Evolutionary conservation across 2,329 filamentous ascomycete genomes (phyloP), one percentile per base, ranked within the genome.

Genomic region (Alternaria incomplexa): DNA sequence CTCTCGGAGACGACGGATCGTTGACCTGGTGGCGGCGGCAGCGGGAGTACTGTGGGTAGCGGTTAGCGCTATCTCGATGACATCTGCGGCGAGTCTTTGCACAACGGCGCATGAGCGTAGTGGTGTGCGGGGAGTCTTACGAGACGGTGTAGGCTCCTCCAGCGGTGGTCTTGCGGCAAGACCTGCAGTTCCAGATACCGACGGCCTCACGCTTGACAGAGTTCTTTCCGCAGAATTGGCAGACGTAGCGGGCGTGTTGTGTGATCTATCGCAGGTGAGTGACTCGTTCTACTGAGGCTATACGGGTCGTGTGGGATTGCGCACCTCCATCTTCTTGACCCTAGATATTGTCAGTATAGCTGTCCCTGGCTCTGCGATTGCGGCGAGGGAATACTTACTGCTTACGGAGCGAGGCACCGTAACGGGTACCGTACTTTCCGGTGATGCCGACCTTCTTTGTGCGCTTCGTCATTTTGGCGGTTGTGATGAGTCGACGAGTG

Each of bases 341-440:
- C 36, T 40, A 40, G 36, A 40, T 40, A 40, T 40, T 40, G 36
- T 40, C 36, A 40, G 36, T 40, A 40, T 17, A 40, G 36, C 36
- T 40, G 36, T 40, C 36, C 36, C 36, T 40, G 36, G 36, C 36
- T 40, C 36, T 40, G 36, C 36, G 36, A 40, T 2, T 3, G 36
- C 36, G 36, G 36, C 36, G 36, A 40, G 36, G 36, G 36, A 6
- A 17, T 40, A 40, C 36, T 40, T 40, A 40, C 36, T 93, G 94
- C 90, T 98, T 98, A 87, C 94, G 93, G 86, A 98, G 93, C 81
- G 96, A 98, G 83, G 96, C 95, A 94, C 95, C 96, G 86, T 91
- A 96, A 91, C 93, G 93, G 83, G 91, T 94, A 89, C 94, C 94
- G 87, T 97, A 97, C 90, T 97, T 78, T 87, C 94, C 93, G 88